phyloP scores from a whole-genome alignment of 441 rosid genomes.

The Biscutella auriculata region DNA sequence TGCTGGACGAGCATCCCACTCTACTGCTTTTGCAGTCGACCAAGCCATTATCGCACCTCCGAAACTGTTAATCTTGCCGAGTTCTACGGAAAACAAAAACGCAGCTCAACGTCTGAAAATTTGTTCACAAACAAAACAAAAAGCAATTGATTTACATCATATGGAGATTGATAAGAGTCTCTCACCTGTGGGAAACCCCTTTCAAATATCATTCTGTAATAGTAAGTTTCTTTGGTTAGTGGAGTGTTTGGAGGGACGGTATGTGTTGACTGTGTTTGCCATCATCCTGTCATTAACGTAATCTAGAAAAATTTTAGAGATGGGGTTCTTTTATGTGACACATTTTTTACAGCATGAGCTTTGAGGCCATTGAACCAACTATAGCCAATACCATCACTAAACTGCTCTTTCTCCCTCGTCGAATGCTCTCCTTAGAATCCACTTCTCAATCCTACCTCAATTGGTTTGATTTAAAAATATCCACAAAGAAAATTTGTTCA shows the following conservation, averaged over 20 bases:
- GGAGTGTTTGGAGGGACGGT: slow-evolving; percentile 81
- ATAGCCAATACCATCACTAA: slow-evolving; percentile 89
- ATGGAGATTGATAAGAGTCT: not conserved
- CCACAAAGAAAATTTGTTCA: too few relatives aligned
- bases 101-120: not conserved
- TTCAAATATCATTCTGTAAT: slow-evolving; percentile 81
- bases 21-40: too few relatives aligned
- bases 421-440: slow-evolving; percentile 73
- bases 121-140: not conserved
- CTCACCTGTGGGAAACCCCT: slow-evolving; percentile 79
- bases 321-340: slow-evolving; percentile 6
- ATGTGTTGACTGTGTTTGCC: slow-evolving; percentile 47
- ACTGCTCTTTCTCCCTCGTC: slow-evolving; percentile 81
- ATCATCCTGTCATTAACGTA: slow-evolving; percentile 73
- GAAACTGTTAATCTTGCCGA: too few relatives aligned
- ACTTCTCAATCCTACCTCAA: too few relatives aligned
- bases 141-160: not conserved
- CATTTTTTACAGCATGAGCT: slow-evolving; percentile 60
- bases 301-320: too few relatives aligned
- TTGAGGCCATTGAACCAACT: slow-evolving; percentile 94
- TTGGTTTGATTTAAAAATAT: too few relatives aligned
- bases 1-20: too few relatives aligned
- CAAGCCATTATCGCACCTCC: too few relatives aligned
- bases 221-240: slow-evolving; percentile 66
- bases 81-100: too few relatives aligned